A percentile compares a stretch with the other conserved stretches of the same genome.
Conservation (phyloP, 2,329 filamentous ascomycete genomes). For the Tolypocladium inflatum region DNA sequence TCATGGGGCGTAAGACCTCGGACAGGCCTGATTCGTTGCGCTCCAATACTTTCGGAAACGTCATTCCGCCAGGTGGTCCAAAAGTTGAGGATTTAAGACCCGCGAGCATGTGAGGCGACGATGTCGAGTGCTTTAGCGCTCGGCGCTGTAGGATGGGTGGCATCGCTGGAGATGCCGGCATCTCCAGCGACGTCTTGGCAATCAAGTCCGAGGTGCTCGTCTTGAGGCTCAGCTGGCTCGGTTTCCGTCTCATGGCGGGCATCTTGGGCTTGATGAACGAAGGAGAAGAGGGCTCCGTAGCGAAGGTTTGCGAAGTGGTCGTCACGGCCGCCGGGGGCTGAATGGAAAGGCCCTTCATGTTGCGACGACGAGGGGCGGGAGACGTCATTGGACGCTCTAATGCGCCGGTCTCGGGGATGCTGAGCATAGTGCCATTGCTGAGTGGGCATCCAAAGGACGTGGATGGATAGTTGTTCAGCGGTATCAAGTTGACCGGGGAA, state of each 20-base stretch:
- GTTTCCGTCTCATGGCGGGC: constrained; percentile 61
- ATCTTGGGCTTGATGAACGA: constrained; percentile 74
- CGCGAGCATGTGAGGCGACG: constrained; percentile 57
- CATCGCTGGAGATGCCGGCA: constrained; percentile 45
- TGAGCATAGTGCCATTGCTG: constrained; percentile 24
- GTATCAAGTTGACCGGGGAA: constrained; percentile 68
- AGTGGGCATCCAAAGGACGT: constrained; percentile 43
- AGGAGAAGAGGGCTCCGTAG: constrained; percentile 61
- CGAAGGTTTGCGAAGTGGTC: constrained; percentile 37
- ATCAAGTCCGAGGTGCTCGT: constrained; percentile 54
- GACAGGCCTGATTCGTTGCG: constrained; percentile 53
- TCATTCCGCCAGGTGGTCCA: constrained; percentile 54
- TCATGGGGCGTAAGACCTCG: constrained; percentile 44
- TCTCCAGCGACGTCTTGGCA: constrained; percentile 37
- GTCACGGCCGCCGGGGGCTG: constrained; percentile 48
- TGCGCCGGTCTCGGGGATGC: constrained; percentile 30
- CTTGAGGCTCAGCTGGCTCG: constrained; percentile 69
- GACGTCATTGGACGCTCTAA: constrained; percentile 54
- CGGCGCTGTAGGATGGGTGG: constrained; percentile 52
- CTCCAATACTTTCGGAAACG: constrained; percentile 50
- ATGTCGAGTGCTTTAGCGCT: constrained; percentile 57
- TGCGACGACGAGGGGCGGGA: constrained; percentile 64
- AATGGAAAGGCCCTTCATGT: constrained; percentile 77
- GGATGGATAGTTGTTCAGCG: constrained; percentile 58
- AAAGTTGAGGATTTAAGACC: constrained; percentile 49